Conservation (phyloP, 805 yeast species). For the Lachancea fermentati region DNA sequence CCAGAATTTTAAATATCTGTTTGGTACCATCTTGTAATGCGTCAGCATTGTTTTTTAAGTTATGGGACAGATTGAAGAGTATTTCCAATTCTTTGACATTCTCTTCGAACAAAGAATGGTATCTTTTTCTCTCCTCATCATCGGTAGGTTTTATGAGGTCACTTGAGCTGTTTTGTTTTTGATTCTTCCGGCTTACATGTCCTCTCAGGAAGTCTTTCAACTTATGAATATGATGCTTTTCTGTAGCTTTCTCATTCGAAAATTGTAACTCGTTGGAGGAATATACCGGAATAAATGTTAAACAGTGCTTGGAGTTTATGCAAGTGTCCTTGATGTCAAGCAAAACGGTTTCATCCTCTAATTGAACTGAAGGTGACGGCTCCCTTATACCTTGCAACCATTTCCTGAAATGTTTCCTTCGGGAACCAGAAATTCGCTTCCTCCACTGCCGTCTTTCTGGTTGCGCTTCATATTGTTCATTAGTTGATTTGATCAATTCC, state of each 20-base stretch:
- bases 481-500: too few relatives aligned
- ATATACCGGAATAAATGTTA: constrained; percentile 6
- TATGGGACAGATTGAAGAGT: neutral
- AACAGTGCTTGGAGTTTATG: constrained; percentile 3
- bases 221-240: constrained; percentile 1
- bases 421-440: too few relatives aligned
- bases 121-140: too few relatives aligned
- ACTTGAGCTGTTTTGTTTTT: neutral
- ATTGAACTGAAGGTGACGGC: neutral
- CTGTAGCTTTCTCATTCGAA: neutral
- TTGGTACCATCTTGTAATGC: neutral
- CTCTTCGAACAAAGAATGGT: neutral
- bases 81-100: neutral
- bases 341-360: constrained; percentile 5
- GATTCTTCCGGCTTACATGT: constrained; percentile 4
- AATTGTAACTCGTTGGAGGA: constrained; percentile 3
- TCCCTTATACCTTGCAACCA: constrained; percentile 4
- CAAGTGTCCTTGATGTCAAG: constrained; percentile 6
- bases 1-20: neutral
- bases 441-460: too few relatives aligned
- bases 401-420: constrained; percentile 5
- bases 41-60: neutral
- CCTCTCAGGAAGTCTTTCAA: constrained; percentile 6
- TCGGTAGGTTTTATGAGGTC: too few relatives aligned
- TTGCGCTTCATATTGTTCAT: too few relatives aligned